Base-by-base conservation (phyloP, 164 flowering plant species). In the Tetrastigma voinierianum region DNA sequence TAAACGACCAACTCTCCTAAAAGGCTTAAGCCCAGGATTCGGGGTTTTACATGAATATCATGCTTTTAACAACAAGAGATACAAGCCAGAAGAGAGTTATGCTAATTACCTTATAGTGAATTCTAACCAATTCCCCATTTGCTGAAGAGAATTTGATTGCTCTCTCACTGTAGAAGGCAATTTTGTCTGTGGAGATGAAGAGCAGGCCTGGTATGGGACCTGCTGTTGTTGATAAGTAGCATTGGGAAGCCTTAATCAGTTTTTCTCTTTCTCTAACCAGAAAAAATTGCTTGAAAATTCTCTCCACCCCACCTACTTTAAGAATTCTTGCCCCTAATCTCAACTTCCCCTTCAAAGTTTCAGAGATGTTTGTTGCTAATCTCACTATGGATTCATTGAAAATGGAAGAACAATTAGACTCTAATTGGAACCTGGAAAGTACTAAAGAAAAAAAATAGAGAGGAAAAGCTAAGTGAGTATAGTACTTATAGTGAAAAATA, bases 131-230 rank as follows among this genome's bases (percentile, higher is more conserved):
- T 20, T 59, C 72, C 61, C 83, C 86, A 10, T 70, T 63, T 6
- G 75, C 62, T 17, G 73, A 69, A 66, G 70, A 59, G 54, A 82
- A 44, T 10, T 67, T 75, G 19, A 85, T 78, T 40, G 84, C 65
- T 68, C 76, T 77, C 45, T 83, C 85, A 62, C 87, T 81, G 80
- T 80, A 81, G 52, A 83, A 84, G 15, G 80, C 80, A 56, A 82
- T 57, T 58, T 74, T 82, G 6, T 77, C 65, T 17, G 78, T 73
- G 23, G 89, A 85, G 25, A 85, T 72, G 32, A 85, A 85, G 51
- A 85, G 80, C 51, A 81, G 66, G 9, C 90, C 87, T 21, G 83
- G 77, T 59, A 86, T 75, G n/a, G 90, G 90, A 55, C 87, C 86
- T 3, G 82, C 79, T 21, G 86, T 78, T 44, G 89, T 85, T 11